A percentile compares a stretch with the other conserved stretches of the same genome.
These are phyloP conservation scores for Epichloe sibirici DNA, from an alignment of 2,329 filamentous ascomycete species.

Conservation along the genomic window DNA sequence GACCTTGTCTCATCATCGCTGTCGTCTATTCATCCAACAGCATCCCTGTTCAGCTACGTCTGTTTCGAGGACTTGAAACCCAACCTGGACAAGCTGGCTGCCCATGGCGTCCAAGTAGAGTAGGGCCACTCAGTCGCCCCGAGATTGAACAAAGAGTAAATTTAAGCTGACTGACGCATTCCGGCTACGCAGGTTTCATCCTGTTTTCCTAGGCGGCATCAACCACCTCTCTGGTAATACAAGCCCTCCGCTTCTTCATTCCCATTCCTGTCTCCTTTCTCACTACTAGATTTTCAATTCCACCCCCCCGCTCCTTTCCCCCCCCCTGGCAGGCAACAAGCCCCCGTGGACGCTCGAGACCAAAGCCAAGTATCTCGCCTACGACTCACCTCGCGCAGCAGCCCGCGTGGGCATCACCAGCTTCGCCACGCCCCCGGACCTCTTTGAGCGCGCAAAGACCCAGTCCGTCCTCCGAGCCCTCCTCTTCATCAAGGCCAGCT, in stretches of 20 bases:
- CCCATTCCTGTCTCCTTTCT: background rate
- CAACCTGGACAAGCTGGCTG: slow-evolving; percentile 40
- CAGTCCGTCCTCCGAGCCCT: slow-evolving; percentile 52
- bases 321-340: slow-evolving; percentile 45
- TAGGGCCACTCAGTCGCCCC: slow-evolving; percentile 24
- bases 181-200: slow-evolving; percentile 44
- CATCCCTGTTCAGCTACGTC: slow-evolving; percentile 51
- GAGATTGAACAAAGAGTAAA: background rate
- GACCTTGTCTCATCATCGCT: background rate
- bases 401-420: slow-evolving; percentile 24
- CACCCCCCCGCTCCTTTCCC: too few relatives aligned
- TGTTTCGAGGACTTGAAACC: slow-evolving; percentile 44
- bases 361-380: slow-evolving; percentile 46
- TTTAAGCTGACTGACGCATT: background rate
- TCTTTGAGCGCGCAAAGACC: slow-evolving; percentile 31
- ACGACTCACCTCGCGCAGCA: slow-evolving; percentile 29
- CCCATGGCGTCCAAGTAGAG: slow-evolving; percentile 54
- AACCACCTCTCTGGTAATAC: slow-evolving; percentile 43
- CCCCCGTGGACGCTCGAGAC: slow-evolving; percentile 61
- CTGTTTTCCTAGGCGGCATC: slow-evolving; percentile 59
- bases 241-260: background rate
- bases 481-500: slow-evolving; percentile 50
- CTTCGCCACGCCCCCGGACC: slow-evolving; percentile 27
- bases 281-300: too few relatives aligned
- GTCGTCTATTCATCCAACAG: slow-evolving; percentile 25